Evolutionary conservation across 805 yeast species (phyloP).

Genomic region (Komagataella mondaviorum): DNA sequence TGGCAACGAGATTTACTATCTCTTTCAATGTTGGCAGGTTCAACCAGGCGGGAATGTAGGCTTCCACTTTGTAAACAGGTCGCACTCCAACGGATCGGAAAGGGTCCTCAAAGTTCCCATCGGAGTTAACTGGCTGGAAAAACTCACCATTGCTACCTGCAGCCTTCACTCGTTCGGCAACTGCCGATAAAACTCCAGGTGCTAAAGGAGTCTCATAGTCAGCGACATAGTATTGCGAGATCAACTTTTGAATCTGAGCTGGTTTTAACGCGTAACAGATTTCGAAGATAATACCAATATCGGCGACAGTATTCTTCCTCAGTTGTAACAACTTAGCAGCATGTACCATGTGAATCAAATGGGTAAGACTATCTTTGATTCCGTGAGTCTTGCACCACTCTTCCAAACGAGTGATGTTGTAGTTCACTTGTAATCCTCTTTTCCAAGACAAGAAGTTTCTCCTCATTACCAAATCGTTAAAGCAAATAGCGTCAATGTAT

Average conservation of each 20-base stretch:
- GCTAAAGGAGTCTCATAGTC: slow-evolving; percentile 92
- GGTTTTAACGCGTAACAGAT: slow-evolving; percentile 92
- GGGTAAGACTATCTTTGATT: slow-evolving; percentile 73
- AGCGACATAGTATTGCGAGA: slow-evolving; percentile 79
- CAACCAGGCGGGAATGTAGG: slow-evolving; percentile 91
- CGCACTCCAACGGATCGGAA: slow-evolving; percentile 61
- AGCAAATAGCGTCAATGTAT: slow-evolving; percentile 85
- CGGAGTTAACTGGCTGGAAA: slow-evolving; percentile 55
- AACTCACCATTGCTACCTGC: slow-evolving; percentile 42
- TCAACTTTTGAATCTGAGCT: slow-evolving; percentile 86
- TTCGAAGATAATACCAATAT: slow-evolving; percentile 84
- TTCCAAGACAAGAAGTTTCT: slow-evolving; percentile 94
- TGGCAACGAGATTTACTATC: slow-evolving; percentile 78
- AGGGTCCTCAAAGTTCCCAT: slow-evolving; percentile 74
- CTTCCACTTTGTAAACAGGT: slow-evolving; percentile 71
- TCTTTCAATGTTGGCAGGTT: slow-evolving; percentile 81
- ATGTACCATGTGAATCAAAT: slow-evolving; percentile 78
- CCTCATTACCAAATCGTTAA: slow-evolving; percentile 91
- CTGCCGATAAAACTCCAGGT: slow-evolving; percentile 62
- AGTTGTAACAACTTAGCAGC: slow-evolving; percentile 88
- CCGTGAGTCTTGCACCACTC: slow-evolving; percentile 98
- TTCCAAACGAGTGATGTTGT: slow-evolving; percentile 89
- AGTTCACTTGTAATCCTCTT: slow-evolving; percentile 91
- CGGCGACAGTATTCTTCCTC: slow-evolving; percentile 79
- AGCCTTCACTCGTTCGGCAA: slow-evolving; percentile 66